Base-by-base conservation (phyloP, 352 stramenopile species). In the Pythium folliculosum region DNA sequence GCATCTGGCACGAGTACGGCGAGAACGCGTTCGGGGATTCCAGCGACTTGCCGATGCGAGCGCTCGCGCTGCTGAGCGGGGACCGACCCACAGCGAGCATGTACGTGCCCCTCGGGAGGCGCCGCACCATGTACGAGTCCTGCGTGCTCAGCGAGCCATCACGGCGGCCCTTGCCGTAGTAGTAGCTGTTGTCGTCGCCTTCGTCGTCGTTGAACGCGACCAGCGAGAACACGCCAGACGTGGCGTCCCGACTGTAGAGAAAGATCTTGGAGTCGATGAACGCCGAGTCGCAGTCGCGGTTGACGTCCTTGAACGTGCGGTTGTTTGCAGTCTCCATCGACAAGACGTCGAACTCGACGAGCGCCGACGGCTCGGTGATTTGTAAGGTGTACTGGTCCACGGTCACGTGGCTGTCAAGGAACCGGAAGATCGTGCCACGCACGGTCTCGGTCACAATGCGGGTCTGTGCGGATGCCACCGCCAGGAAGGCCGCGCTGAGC, bases 251-350 rank as follows among this genome's bases (percentile, higher is more conserved):
- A 2, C 60, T 44, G 51, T 86, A 89, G 12, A 90, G 60, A 48
- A 74, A 81, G 13, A 90, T 67, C 35, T 89, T 77, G 19, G 84
- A 85, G 70, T 90, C 81, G 45, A 92, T 89, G 65, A 76, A 90
- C 1, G 81, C 80, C 62, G 81, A 92, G 69, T 92, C 84, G 49
- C 84, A 92, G 59, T 92, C 80, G 8, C 35, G 32, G 64, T 92
- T 92, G 13, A 92, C 81, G 52, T 92, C 84, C 0, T 69, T 27
- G 61, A 85, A 85, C 30, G 73, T 82, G 32, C 54, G 32, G 60
- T 85, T 85, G 53, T 80, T 70, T 16, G 60, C 60, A 7, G 80
- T 89, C 69, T 90, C 84, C 72, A 83, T 81, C 16, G 84, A 89
- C 23, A 92, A 61, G 50, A 90, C 64, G 63, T 92, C 77, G 48